Evolutionary conservation across 257 asterid species (phyloP), one percentile per base, ranked within the genome.

Genomic region (Solanum virginianum): DNA sequence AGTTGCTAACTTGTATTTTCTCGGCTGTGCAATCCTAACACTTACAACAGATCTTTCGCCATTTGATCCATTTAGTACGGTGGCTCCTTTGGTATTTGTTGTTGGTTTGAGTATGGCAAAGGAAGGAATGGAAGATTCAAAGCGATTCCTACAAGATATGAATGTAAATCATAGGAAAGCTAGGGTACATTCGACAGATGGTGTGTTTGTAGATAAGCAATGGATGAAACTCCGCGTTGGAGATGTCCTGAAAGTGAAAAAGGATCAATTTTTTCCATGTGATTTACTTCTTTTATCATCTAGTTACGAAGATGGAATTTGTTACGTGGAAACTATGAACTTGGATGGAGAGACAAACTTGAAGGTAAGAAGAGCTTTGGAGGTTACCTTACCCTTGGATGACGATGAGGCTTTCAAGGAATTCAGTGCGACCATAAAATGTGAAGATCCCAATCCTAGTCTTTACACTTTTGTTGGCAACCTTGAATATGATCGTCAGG

Each of bases 21-120:
- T 96, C 79, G 85, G 93, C 49, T 95, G 97, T 24, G 98, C 99
- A 29, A 90, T 89, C 85, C 90, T 96, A 77, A 94, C 99, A 3
- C 89, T 96, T 51, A 93, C 97, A 80, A 97, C 98, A 3, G 92
- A 79, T 54, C 83, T 96, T 49, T 84, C 99, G 12, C 99, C 99
- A 2, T 93, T 96, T 88, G 87, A 91, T 22, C 91, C 95, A 66
- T 66, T 92, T 68, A 96, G 99, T 85, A 94, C 93, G 92, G 91
- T 94, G 63, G 98, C 98, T 86, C 99, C 99, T 10, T 86, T 96
- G 86, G 93, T 88, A 24, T 93, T 96, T 88, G 99, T 96, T 70
- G 98, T 96, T 89, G 99, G 99, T 3, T 86, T 95, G 94, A 96
- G 99, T 87, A 96, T 96, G 99, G 97, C 97, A 7, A 96, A 96